phyloP scores from a whole-genome alignment of 495 filamentous ascomycete genomes.

The Penicillium turbatum region DNA sequence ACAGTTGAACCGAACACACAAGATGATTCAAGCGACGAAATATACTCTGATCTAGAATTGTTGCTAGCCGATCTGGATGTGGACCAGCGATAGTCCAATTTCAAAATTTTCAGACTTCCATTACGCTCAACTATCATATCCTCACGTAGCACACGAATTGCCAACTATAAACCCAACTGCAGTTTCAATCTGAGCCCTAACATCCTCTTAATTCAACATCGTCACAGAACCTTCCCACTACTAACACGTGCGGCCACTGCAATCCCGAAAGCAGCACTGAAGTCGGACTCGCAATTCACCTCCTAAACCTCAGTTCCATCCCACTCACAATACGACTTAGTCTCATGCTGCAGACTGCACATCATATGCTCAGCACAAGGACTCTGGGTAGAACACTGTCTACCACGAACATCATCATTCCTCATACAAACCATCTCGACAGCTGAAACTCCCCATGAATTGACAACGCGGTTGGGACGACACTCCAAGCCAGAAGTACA shows the following conservation, averaged over 20 bases:
- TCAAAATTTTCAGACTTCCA: no score
- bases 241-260: neutral
- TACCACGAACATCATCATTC: neutral
- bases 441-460: neutral
- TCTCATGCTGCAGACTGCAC: neutral
- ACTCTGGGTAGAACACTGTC: neutral
- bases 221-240: neutral
- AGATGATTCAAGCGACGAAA: no score
- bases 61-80: no score
- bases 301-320: neutral
- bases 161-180: neutral
- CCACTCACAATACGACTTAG: neutral
- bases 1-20: no score
- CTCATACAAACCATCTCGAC: neutral
- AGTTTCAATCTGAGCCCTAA: neutral
- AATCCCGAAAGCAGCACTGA: slow-evolving; percentile 1
- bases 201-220: neutral
- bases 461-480: neutral
- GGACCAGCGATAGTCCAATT: no score
- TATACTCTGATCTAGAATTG: no score
- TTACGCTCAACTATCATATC: no score
- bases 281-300: neutral
- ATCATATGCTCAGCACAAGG: neutral
- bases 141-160: neutral
- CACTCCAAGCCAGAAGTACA: neutral